Conservation (phyloP, 176 grass and related monocot species). For the Ensete glaucum region DNA sequence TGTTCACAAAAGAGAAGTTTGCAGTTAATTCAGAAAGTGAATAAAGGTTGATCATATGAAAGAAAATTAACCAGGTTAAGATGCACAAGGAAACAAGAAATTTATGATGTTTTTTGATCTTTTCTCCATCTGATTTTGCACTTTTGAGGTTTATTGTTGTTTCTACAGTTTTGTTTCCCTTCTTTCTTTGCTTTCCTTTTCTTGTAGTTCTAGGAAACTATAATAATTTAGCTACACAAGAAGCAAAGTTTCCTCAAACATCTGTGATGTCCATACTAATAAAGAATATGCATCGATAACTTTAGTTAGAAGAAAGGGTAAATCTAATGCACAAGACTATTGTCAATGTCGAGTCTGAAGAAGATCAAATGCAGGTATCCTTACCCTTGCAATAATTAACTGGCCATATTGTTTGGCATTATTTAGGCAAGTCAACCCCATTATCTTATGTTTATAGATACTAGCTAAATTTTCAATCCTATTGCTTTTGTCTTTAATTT, state of each 20-base stretch:
- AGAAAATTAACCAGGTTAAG: too few relatives aligned
- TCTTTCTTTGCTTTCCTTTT: not conserved
- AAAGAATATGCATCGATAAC: not conserved
- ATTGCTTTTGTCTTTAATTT: not conserved
- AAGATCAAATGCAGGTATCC: too few relatives aligned
- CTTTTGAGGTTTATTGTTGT: not conserved
- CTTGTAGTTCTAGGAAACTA: not conserved
- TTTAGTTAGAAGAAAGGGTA: not conserved
- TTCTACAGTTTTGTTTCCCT: not conserved
- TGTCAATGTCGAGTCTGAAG: too few relatives aligned
- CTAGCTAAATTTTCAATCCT: not conserved
- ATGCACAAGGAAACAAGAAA: not conserved
- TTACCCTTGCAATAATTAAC: too few relatives aligned
- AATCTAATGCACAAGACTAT: too few relatives aligned
- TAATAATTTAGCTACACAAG: not conserved
- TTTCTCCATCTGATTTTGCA: not conserved
- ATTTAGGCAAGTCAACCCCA: not conserved
- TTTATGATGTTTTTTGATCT: not conserved
- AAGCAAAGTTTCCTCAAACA: not conserved
- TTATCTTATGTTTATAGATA: not conserved
- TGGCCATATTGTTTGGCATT: not conserved
- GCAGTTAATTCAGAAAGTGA: too few relatives aligned
- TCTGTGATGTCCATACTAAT: not conserved
- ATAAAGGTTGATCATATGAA: too few relatives aligned
- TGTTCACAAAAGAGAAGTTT: too few relatives aligned